These are phyloP conservation scores for Taxawa tesnikishii DNA, from an alignment of 2,329 filamentous ascomycete genomes.

Conservation along the genomic window DNA sequence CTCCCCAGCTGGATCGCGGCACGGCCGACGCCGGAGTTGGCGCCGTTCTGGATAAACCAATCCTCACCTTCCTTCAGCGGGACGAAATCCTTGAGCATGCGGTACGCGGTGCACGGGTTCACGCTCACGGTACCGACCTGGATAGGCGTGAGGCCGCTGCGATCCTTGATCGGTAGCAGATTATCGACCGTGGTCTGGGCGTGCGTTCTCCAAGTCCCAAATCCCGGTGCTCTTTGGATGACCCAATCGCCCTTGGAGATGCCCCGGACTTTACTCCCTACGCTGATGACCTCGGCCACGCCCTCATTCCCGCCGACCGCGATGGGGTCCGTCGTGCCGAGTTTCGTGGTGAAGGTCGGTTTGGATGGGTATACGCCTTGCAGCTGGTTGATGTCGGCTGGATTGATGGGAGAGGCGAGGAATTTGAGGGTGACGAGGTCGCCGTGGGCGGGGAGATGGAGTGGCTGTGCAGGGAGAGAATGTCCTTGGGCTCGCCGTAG, in stretches of 20 bases:
- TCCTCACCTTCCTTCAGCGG: slow-evolving; percentile 52
- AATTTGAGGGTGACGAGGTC: slow-evolving; percentile 66
- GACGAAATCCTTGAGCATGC: slow-evolving; percentile 77
- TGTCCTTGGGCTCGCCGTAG: slow-evolving; percentile 63
- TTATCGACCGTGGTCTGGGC: slow-evolving; percentile 50
- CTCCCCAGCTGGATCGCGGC: slow-evolving; percentile 79
- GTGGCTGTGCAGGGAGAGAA: slow-evolving; percentile 58
- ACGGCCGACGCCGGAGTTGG: slow-evolving; percentile 84
- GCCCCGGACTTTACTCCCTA: slow-evolving; percentile 48
- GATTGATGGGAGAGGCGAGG: slow-evolving; percentile 87
- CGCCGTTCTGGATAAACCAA: slow-evolving; percentile 96
- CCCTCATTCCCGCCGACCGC: slow-evolving; percentile 85
- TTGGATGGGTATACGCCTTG: slow-evolving; percentile 91
- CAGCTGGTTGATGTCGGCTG: slow-evolving; percentile 94
- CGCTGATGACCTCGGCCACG: slow-evolving; percentile 74
- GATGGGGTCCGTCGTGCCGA: slow-evolving; percentile 65
- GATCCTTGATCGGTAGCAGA: slow-evolving; percentile 58
- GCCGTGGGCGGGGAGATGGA: slow-evolving; percentile 64
- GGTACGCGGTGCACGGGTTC: slow-evolving; percentile 89
- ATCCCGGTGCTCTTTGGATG: slow-evolving; percentile 68
- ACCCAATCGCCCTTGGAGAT: slow-evolving; percentile 82
- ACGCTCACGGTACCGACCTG: slow-evolving; percentile 83
- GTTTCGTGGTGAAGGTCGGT: slow-evolving; percentile 59
- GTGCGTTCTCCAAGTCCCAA: slow-evolving; percentile 94
- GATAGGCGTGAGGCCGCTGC: slow-evolving; percentile 55